These are phyloP conservation scores for Colletotrichum lentis DNA, from an alignment of 2,329 filamentous ascomycete species.

Conservation along the genomic window DNA sequence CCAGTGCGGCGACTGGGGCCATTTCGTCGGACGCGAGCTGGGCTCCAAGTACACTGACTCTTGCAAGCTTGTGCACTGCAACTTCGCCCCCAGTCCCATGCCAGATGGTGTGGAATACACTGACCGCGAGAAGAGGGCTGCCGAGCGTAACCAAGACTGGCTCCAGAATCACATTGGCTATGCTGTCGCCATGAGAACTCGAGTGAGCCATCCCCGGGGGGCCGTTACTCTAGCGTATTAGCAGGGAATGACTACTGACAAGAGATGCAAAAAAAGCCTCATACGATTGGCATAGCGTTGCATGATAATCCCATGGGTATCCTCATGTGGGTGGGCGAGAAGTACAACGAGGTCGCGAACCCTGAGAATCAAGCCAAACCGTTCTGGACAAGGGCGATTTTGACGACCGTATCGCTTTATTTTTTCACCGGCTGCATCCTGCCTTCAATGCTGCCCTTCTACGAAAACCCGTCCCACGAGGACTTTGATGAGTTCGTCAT, in stretches of 20 bases:
- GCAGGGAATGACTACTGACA: background rate
- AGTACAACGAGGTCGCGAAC: constrained; percentile 42
- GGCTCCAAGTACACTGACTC: constrained; percentile 47
- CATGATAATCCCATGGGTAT: constrained; percentile 55
- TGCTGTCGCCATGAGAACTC: constrained; percentile 52
- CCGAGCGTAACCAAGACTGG: constrained; percentile 47
- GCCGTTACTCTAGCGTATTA: background rate
- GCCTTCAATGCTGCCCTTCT: constrained; percentile 39
- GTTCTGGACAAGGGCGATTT: constrained; percentile 33
- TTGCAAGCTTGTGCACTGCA: constrained; percentile 50
- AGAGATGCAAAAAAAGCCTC: no score
- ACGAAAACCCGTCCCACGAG: constrained; percentile 36
- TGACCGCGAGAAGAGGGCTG: constrained; percentile 44
- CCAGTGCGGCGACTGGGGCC: constrained; percentile 53
- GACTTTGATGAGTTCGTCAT: constrained; percentile 34
- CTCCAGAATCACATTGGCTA: constrained; percentile 52
- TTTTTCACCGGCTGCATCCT: constrained; percentile 42
- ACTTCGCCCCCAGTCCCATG: constrained; percentile 50
- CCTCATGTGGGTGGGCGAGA: constrained; percentile 55
- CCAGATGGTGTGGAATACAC: constrained; percentile 45
- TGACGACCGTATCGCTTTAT: constrained; percentile 40
- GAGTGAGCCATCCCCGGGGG: constrained; percentile 33
- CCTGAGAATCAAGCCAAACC: constrained; percentile 37
- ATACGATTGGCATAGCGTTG: constrained; percentile 53
- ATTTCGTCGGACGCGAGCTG: constrained; percentile 51